Evolutionary conservation across 2,329 filamentous ascomycete species (phyloP).

Genomic region (Camillea tinctor): DNA sequence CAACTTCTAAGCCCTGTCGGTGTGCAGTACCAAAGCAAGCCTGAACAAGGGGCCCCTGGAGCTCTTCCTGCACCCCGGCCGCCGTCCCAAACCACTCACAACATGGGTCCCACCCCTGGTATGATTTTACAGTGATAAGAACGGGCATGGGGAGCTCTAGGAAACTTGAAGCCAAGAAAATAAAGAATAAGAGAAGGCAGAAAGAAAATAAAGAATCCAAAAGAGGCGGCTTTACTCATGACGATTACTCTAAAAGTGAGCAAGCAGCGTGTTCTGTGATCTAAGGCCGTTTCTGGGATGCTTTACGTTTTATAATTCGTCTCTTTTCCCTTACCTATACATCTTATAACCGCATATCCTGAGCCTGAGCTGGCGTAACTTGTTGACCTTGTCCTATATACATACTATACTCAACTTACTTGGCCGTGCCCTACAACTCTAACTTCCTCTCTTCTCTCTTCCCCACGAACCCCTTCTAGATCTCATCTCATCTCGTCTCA

Average conservation of each 20-base stretch:
- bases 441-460: neutral
- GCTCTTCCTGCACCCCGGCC: constrained; percentile 32
- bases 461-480: neutral
- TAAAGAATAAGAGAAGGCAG: constrained; percentile 12
- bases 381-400: constrained; percentile 10
- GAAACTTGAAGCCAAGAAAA: constrained; percentile 21
- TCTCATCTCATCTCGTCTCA: neutral
- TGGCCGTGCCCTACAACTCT: neutral
- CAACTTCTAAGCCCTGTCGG: constrained; percentile 33
- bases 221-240: constrained; percentile 19
- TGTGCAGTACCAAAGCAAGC: constrained; percentile 27
- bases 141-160: constrained; percentile 24
- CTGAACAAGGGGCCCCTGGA: constrained; percentile 29
- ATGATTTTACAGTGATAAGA: constrained; percentile 30
- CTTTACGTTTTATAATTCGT: constrained; percentile 10
- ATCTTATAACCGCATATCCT: constrained; percentile 11
- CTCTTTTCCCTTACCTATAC: constrained; percentile 16
- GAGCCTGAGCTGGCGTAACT: constrained; percentile 15
- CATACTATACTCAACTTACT: no score
- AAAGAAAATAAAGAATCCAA: constrained; percentile 9
- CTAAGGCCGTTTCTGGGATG: constrained; percentile 12
- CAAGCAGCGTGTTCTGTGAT: constrained; percentile 9
- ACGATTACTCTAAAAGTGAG: constrained; percentile 4
- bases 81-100: constrained; percentile 29
- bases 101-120: constrained; percentile 29